Conservation (phyloP, 2,329 filamentous ascomycete species). For the Exophiala dermatitidis region DNA sequence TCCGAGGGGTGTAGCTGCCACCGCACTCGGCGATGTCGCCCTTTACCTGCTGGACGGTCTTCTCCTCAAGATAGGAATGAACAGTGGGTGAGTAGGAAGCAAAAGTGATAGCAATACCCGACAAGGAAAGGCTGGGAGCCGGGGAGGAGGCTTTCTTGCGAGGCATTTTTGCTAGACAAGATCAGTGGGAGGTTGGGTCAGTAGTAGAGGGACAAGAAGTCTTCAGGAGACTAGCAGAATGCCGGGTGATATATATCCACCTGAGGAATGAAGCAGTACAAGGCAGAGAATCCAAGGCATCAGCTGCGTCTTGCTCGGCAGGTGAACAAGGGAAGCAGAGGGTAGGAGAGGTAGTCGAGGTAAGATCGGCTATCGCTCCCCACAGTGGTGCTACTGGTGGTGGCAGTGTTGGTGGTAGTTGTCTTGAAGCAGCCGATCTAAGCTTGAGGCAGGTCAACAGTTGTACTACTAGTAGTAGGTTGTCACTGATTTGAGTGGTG, state of each 20-base stretch:
- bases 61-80: conserved; percentile 6
- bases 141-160: conserved; percentile 6
- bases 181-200: background rate
- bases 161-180: conserved; percentile 6
- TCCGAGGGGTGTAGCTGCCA: conserved; percentile 30
- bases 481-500: too few relatives aligned
- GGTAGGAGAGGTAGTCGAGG: background rate
- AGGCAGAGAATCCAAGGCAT: background rate
- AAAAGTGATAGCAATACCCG: conserved; percentile 11
- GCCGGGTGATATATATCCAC: background rate
- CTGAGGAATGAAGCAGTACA: conserved; percentile 1
- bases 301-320: background rate
- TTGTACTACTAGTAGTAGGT: background rate
- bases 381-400: too few relatives aligned
- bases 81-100: conserved; percentile 8
- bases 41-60: conserved; percentile 26
- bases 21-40: conserved; percentile 32
- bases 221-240: background rate
- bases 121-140: conserved; percentile 3
- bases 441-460: background rate
- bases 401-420: background rate
- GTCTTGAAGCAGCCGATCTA: background rate
- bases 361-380: too few relatives aligned
- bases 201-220: background rate
- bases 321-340: background rate